Conservation (phyloP, 805 yeast species). For the Zygotorulaspora florentina region DNA sequence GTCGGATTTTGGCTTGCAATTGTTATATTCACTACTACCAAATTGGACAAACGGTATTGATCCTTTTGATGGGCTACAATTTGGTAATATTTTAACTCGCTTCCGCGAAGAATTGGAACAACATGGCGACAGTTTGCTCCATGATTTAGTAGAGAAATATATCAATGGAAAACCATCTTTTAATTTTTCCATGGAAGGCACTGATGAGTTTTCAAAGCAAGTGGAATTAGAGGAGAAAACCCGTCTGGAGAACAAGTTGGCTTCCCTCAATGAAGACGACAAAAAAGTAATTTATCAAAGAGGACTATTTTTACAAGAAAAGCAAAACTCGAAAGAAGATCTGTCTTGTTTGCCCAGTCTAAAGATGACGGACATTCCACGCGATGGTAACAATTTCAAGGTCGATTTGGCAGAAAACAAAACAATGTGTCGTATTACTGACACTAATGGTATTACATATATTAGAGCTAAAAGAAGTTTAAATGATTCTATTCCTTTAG, state of each 20-base stretch:
- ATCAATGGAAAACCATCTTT: conserved; percentile 55
- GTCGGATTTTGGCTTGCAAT: conserved; percentile 81
- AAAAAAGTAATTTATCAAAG: conserved; percentile 52
- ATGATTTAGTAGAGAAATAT: conserved; percentile 51
- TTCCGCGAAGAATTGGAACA: conserved; percentile 59
- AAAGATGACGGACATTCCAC: conserved; percentile 66
- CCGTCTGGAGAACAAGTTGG: conserved; percentile 45
- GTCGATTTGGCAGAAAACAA: conserved; percentile 35
- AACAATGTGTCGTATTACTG: conserved; percentile 49
- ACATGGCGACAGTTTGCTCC: conserved; percentile 55
- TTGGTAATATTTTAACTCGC: conserved; percentile 52
- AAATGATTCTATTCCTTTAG: conserved; percentile 49
- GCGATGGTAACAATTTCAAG: conserved; percentile 42
- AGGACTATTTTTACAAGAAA: conserved; percentile 55
- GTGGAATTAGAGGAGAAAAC: conserved; percentile 53
- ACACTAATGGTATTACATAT: conserved; percentile 80
- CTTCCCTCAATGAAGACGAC: conserved; percentile 50
- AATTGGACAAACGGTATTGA: conserved; percentile 82
- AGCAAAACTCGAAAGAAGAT: conserved; percentile 69
- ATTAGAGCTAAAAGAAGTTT: conserved; percentile 63
- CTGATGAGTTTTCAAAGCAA: conserved; percentile 46
- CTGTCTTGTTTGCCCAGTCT: conserved; percentile 77
- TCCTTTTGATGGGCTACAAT: conserved; percentile 64
- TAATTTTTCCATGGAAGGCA: conserved; percentile 74
- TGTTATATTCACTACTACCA: conserved; percentile 70